Evolutionary conservation across 2,329 filamentous ascomycete species (phyloP).

Genomic region (Diaporthe nobilis): DNA sequence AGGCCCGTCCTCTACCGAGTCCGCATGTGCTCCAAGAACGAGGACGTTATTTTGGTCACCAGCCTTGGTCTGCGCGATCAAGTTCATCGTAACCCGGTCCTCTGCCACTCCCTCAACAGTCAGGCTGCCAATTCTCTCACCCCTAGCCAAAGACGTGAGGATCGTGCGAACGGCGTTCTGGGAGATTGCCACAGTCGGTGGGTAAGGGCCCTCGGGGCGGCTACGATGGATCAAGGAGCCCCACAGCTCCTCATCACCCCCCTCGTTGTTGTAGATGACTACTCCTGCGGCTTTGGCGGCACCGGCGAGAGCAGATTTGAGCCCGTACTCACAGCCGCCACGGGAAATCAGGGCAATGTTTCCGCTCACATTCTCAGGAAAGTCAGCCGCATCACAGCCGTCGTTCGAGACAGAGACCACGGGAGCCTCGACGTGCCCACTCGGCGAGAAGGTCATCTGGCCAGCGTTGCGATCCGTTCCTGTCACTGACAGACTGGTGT

Average conservation of each 20-base stretch:
- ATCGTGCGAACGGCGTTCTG: background rate
- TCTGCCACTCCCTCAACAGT: background rate
- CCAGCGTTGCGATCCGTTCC: background rate
- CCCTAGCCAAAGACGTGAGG: background rate
- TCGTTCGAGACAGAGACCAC: background rate
- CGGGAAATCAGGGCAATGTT: background rate
- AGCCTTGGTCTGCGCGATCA: background rate
- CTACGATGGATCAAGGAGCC: background rate
- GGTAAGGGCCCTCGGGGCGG: background rate
- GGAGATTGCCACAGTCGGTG: background rate
- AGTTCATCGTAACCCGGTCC: background rate
- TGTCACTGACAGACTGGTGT: background rate
- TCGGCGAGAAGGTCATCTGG: background rate
- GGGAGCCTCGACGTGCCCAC: background rate
- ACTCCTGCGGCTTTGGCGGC: background rate
- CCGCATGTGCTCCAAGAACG: background rate
- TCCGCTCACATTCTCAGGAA: background rate
- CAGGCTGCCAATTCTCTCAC: background rate
- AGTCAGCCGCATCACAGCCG: background rate
- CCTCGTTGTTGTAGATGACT: background rate
- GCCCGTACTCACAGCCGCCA: background rate
- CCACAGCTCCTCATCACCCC: background rate
- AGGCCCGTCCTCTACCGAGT: background rate
- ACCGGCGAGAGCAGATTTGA: background rate
- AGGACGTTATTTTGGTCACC: background rate